Percentiles rank a stretch among this genome's conserved stretches.
These are phyloP conservation scores for Sphaceloma murrayae DNA, from an alignment of 2,329 filamentous ascomycete genomes.

Conservation along the genomic window DNA sequence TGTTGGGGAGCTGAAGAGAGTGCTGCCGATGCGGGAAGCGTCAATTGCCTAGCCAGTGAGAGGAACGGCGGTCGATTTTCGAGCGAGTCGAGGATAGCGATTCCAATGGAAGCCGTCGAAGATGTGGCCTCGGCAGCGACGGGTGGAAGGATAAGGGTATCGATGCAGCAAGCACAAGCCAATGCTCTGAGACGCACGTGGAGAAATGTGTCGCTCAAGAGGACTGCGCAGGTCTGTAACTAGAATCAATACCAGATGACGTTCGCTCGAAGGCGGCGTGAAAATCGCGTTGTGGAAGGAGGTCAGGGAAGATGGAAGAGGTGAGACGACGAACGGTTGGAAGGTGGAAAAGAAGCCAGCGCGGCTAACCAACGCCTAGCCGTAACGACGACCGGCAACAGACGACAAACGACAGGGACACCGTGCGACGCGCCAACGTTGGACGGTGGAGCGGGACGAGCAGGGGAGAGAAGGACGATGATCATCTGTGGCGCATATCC, in stretches of 20 bases:
- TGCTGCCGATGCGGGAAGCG: too few relatives aligned
- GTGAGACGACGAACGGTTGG: conserved; percentile 6
- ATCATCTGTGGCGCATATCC: too few relatives aligned
- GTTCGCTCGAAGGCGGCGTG: not conserved
- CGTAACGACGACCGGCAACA: not conserved
- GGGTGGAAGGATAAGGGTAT: not conserved
- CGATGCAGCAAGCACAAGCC: conserved; percentile 9
- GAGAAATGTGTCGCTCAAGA: not conserved
- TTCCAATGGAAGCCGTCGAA: not conserved
- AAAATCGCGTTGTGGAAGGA: not conserved
- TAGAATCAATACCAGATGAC: too few relatives aligned
- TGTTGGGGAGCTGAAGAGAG: not conserved
- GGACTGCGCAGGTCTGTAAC: too few relatives aligned
- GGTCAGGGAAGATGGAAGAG: conserved; percentile 2
- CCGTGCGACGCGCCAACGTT: conserved; percentile 11
- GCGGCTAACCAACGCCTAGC: conserved; percentile 3
- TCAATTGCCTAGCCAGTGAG: too few relatives aligned
- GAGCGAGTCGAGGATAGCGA: not conserved
- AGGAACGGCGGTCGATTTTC: not conserved
- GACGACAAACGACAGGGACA: too few relatives aligned
- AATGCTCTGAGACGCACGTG: not conserved
- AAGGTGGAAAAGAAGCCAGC: conserved; percentile 12
- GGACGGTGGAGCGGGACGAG: not conserved
- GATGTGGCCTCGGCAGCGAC: conserved; percentile 12
- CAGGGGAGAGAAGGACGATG: conserved; percentile 7